phyloP scores from a whole-genome alignment of 208 protist genomes.

The Acanthamoeba castellanii region DNA sequence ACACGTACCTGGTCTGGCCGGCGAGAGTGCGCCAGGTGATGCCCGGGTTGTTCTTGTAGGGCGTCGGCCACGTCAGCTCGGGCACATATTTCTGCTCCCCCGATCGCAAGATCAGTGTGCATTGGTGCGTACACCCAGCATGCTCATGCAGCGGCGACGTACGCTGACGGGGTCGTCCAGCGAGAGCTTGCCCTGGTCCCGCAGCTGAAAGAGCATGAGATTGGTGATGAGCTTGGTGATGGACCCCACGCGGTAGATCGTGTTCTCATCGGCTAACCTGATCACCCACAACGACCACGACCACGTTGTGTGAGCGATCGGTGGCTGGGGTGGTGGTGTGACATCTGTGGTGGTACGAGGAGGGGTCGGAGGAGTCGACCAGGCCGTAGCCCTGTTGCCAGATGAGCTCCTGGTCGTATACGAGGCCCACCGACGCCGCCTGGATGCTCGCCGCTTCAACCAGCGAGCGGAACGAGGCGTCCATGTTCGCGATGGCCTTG shows the following conservation, averaged over 20 bases:
- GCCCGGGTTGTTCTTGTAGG: conserved; percentile 32
- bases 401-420: conserved; percentile 36
- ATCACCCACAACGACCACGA: not conserved
- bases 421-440: too few relatives aligned
- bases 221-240: conserved; percentile 31
- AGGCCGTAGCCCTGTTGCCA: conserved; percentile 40
- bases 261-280: not conserved
- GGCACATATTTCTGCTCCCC: conserved; percentile 39
- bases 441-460: too few relatives aligned
- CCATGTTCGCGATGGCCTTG: too few relatives aligned
- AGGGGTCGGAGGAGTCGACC: not conserved
- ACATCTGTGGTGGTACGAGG: not conserved
- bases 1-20: conserved; percentile 17
- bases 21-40: conserved; percentile 44
- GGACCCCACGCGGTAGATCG: conserved; percentile 33
- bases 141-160: too few relatives aligned
- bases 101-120: too few relatives aligned
- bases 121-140: too few relatives aligned
- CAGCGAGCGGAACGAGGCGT: too few relatives aligned
- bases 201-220: conserved; percentile 53
- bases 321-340: too few relatives aligned
- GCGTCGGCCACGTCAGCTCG: not conserved
- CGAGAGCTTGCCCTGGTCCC: not conserved
- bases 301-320: too few relatives aligned
- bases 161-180: conserved; percentile 56